Evolutionary conservation across 2,329 filamentous ascomycete species (phyloP), one percentile per base, ranked within the genome.

Genomic region (Rhytidhysteron rufulum): DNA sequence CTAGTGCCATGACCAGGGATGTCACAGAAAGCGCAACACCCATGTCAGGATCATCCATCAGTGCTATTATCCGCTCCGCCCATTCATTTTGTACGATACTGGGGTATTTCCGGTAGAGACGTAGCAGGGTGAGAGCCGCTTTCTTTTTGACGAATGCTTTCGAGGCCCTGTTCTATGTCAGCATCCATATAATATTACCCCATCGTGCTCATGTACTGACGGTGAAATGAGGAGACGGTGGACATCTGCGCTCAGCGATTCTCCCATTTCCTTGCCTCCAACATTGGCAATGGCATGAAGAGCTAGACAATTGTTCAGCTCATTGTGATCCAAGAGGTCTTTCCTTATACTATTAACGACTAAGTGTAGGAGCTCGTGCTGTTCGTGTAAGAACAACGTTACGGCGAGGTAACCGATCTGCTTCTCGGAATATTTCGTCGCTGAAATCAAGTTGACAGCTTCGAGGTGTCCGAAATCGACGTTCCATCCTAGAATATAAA

Each of bases 91-190:
- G 90, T 18, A 98, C 86, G 50, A 98, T 96, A 49, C 83, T 85
- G 2, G 91, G 89, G 57, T 90, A 83, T 71, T 98, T 98, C 53
- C 93, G 86, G 68, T 97, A 98, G 5, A 98, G 71, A 40, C 93
- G 86, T 40, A 98, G 79, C 25, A 98, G 77, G 1, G 93, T 98
- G 38, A 98, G 73, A 5, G 93, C 93, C 1, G 93, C 91, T 75
- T 98, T 98, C 72, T 98, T 98, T 77, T 98, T 98, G 44, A 98
- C 93, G 54, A 98, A 98, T 0, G 93, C 83, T 68, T 97, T 98
- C 1, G 91, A 97, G 7, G 83, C 83, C 31, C 79, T 83, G 37
- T 13, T 24, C 19, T 29, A 39, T 31, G 43, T 66, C 41, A 66
- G 58, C 39, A n/a, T 37, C 17, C 6, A 2, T 24, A 17, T 39